Conservation (phyloP, 441 rosid genomes). For the Euphorbia schlechtendalii region DNA sequence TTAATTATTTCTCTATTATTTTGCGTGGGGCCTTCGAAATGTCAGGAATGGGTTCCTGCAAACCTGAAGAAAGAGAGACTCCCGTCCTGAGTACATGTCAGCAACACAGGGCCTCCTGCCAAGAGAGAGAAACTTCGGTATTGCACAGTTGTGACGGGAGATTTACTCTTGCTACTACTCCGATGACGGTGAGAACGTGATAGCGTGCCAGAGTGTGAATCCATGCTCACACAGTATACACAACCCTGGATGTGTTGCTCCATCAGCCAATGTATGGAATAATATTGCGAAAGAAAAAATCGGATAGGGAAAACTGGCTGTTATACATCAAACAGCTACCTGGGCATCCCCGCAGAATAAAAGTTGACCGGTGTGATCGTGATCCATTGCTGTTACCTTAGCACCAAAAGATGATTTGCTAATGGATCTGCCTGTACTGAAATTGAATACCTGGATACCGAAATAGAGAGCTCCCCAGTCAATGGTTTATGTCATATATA, state of each 20-base stretch:
- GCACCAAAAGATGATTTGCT: slow-evolving; percentile 45
- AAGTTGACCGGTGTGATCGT: slow-evolving; percentile 93
- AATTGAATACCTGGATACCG: slow-evolving; percentile 70
- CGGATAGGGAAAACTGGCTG: slow-evolving; percentile 1
- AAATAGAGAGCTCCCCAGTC: slow-evolving; percentile 18
- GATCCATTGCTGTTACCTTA: slow-evolving; percentile 86
- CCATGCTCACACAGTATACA: slow-evolving; percentile 72
- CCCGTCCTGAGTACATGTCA: slow-evolving; percentile 88
- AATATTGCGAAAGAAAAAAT: neutral
- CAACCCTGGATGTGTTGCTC: slow-evolving; percentile 52
- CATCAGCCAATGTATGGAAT: slow-evolving; percentile 12
- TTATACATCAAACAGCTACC: slow-evolving; percentile 31
- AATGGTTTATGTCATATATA: slow-evolving; percentile 4
- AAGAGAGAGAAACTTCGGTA: slow-evolving; percentile 91
- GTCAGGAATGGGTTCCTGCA: too few relatives aligned
- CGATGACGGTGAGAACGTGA: slow-evolving; percentile 78
- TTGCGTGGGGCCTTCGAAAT: too few relatives aligned
- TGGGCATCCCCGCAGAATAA: slow-evolving; percentile 90
- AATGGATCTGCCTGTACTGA: slow-evolving; percentile 90
- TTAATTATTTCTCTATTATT: too few relatives aligned
- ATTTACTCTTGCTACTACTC: slow-evolving; percentile 60
- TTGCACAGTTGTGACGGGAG: slow-evolving; percentile 76
- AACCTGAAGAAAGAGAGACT: slow-evolving; percentile 89
- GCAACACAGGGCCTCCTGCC: slow-evolving; percentile 84
- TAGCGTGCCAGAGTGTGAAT: slow-evolving; percentile 69